Conservation (phyloP, 768 basidiomycete species). For the Suillus sp. region DNA sequence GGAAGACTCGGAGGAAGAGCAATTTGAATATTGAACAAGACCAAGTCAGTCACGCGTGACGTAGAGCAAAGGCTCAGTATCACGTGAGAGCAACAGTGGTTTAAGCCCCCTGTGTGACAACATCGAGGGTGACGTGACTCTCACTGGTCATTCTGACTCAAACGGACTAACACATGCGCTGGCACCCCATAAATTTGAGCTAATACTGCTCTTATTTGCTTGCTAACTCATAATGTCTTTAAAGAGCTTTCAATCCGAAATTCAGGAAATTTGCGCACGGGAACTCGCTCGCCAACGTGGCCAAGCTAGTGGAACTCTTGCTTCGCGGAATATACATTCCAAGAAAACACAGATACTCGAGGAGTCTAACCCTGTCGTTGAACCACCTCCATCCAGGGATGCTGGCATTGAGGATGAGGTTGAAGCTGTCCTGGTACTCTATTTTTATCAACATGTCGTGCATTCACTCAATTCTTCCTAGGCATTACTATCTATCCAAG, state of each 20-base stretch:
- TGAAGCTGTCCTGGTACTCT: slow-evolving; percentile 5
- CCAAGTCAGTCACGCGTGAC: neutral
- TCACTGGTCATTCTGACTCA: neutral
- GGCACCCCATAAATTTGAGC: neutral
- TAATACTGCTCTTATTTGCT: neutral
- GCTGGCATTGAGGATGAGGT: slow-evolving; percentile 19
- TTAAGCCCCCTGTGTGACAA: slow-evolving; percentile 4
- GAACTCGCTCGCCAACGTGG: slow-evolving; percentile 65
- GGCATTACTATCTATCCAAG: slow-evolving; percentile 47
- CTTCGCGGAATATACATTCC: slow-evolving; percentile 17
- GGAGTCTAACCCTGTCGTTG: neutral
- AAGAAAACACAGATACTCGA: neutral
- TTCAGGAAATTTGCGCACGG: slow-evolving; percentile 71
- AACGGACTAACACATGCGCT: neutral
- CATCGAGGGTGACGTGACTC: slow-evolving; percentile 10
- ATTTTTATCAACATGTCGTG: neutral
- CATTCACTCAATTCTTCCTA: slow-evolving; percentile 14
- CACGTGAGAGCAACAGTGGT: neutral
- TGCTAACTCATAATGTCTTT: slow-evolving; percentile 29
- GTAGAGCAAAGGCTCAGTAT: no score
- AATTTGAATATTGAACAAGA: no score
- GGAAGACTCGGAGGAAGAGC: neutral
- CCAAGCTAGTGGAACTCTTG: slow-evolving; percentile 16
- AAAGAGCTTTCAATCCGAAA: slow-evolving; percentile 61
- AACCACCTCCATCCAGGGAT: slow-evolving; percentile 37